Conservation (phyloP, 306 rosid genomes). For the apple (Malus domestica) region DNA sequence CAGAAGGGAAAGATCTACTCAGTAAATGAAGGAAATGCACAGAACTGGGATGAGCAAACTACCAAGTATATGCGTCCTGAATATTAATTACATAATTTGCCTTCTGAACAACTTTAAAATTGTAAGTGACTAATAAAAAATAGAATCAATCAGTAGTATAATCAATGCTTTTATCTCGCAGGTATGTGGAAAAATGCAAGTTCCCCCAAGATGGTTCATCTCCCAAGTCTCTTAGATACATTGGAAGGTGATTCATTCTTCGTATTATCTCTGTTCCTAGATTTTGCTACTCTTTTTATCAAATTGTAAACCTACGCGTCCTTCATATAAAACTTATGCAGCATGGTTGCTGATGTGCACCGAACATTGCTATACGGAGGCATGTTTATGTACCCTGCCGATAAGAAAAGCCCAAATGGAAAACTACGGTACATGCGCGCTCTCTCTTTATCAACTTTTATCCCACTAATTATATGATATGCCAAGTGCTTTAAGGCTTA, state of each 20-base stretch:
- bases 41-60: conserved; percentile 86
- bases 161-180: conserved; percentile 11
- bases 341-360: conserved; percentile 99
- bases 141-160: too few species aligned
- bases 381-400: conserved; percentile 83
- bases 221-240: conserved; percentile 85
- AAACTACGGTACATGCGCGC: conserved; percentile 61
- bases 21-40: conserved; percentile 93
- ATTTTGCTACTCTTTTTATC: neutral
- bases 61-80: conserved; percentile 30
- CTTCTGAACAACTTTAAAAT: neutral
- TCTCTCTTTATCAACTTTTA: neutral
- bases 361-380: conserved; percentile 98
- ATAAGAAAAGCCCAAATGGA: conserved; percentile 86
- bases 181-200: conserved; percentile 82
- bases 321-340: conserved; percentile 12
- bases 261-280: neutral
- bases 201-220: conserved; percentile 77
- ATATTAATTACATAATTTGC: too few species aligned
- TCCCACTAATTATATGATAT: too few species aligned
- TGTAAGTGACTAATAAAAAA: neutral
- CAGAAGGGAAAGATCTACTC: conserved; percentile 83
- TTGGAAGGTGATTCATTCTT: conserved; percentile 59
- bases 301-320: neutral
- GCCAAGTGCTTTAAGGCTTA: neutral